phyloP scores from a whole-genome alignment of 331 rosid genomes.

The Dryas integrifolia region DNA sequence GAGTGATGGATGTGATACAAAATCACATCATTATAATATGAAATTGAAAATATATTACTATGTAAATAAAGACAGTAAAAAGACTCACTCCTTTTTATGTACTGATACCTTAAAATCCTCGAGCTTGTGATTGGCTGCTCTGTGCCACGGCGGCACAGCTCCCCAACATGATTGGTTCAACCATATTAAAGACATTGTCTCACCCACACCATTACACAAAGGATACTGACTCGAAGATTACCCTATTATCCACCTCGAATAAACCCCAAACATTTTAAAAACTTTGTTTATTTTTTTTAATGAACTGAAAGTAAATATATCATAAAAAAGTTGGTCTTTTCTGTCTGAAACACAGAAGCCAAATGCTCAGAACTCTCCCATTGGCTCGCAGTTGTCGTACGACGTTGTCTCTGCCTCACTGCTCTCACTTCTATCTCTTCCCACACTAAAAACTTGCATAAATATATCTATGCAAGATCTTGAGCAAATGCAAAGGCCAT shows the following conservation, averaged over 20 bases:
- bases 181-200: slow-evolving; percentile 36
- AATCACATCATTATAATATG: slow-evolving; percentile 3
- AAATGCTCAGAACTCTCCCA: slow-evolving; percentile 56
- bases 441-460: slow-evolving; percentile 37
- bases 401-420: slow-evolving; percentile 42
- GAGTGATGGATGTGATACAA: slow-evolving; percentile 30
- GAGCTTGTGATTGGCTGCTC: slow-evolving; percentile 73
- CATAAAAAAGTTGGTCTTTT: slow-evolving; percentile 31
- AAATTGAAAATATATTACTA: background rate
- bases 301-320: slow-evolving; percentile 8
- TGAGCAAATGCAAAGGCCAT: slow-evolving; percentile 42
- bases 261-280: slow-evolving; percentile 15
- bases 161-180: slow-evolving; percentile 66
- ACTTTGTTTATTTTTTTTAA: background rate
- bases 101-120: slow-evolving; percentile 88
- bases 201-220: slow-evolving; percentile 29
- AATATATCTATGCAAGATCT: slow-evolving; percentile 46
- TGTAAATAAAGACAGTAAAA: too few relatives aligned
- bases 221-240: slow-evolving; percentile 36
- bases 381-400: slow-evolving; percentile 66
- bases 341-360: slow-evolving; percentile 47
- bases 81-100: slow-evolving; percentile 14
- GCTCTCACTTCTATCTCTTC: slow-evolving; percentile 25
- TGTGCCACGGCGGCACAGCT: slow-evolving; percentile 54
- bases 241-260: slow-evolving; percentile 49